Evolutionary conservation across 495 filamentous ascomycete species (phyloP).

Genomic region (Daldinia decipiens): DNA sequence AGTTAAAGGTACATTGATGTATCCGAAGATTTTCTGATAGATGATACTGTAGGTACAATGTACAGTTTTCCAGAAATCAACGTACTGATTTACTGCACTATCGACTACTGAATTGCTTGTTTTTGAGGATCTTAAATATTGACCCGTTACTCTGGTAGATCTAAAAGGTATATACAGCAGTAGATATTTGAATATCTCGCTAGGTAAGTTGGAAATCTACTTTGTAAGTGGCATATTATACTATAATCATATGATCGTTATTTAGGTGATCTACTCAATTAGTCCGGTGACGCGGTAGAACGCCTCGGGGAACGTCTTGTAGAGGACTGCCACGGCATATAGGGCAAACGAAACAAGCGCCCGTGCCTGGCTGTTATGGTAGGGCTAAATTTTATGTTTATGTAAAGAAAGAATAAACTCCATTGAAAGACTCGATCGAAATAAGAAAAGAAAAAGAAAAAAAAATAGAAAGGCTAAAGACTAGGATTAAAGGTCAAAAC

Average conservation of each 20-base stretch:
- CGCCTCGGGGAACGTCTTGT: conserved; percentile 23
- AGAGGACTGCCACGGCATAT: conserved; percentile 8
- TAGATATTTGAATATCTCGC: neutral
- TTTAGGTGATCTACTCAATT: neutral
- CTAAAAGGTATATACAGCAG: neutral
- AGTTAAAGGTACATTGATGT: conserved; percentile 15
- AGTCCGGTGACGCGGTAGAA: conserved; percentile 21
- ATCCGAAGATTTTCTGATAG: conserved; percentile 10
- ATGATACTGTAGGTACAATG: conserved; percentile 7
- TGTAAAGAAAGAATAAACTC: neutral
- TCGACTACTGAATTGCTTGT: neutral
- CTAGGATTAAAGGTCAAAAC: conserved; percentile 22
- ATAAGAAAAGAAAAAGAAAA: neutral
- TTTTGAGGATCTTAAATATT: too few species aligned
- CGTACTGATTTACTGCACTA: neutral
- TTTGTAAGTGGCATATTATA: neutral
- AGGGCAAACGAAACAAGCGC: neutral
- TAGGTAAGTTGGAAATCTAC: neutral
- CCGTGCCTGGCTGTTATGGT: neutral
- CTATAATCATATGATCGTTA: neutral
- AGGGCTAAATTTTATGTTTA: neutral
- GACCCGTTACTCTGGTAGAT: too few species aligned
- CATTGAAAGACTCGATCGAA: neutral
- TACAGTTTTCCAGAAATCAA: neutral
- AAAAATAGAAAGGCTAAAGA: conserved; percentile 16